phyloP scores from a whole-genome alignment of 1,139 yeast species.

The Taiozyma onychis region DNA sequence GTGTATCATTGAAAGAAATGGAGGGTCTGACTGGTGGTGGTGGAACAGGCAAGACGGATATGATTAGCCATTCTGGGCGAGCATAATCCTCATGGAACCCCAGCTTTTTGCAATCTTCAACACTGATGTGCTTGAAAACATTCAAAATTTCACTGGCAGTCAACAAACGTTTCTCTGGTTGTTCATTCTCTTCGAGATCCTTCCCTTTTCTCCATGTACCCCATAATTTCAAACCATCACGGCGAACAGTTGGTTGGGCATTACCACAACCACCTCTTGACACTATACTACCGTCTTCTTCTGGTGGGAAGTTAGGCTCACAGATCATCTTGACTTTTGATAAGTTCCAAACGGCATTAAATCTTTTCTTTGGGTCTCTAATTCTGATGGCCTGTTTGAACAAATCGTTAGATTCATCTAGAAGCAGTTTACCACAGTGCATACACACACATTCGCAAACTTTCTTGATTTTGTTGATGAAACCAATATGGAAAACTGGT shows the following conservation, averaged over 20 bases:
- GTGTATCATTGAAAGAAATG: constrained; percentile 97
- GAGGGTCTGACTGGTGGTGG: constrained; percentile 99
- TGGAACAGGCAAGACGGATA: constrained; percentile 97
- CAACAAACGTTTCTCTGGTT: constrained; percentile 86
- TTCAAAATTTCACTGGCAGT: constrained; percentile 86
- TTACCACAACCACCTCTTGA: constrained; percentile 98
- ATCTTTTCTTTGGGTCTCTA: constrained; percentile 91
- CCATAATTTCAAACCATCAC: constrained; percentile 92
- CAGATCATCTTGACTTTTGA: constrained; percentile 93
- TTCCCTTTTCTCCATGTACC: constrained; percentile 97
- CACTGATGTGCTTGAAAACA: constrained; percentile 85
- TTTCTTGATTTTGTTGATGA: constrained; percentile 88
- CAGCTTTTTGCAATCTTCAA: constrained; percentile 73
- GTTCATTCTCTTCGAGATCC: constrained; percentile 64
- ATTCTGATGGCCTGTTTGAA: constrained; percentile 88
- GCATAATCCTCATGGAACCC: constrained; percentile 97
- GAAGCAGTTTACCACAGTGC: constrained; percentile 92
- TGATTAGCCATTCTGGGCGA: constrained; percentile 97
- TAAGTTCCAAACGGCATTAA: constrained; percentile 92
- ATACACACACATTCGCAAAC: constrained; percentile 95
- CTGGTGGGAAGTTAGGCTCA: constrained; percentile 77
- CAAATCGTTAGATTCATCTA: constrained; percentile 81
- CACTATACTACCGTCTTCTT: constrained; percentile 48
- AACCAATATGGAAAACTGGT: constrained; percentile 97
- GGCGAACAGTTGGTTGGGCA: constrained; percentile 90